Evolutionary conservation across 164 flowering plant genomes (phyloP).

Genomic region (Piper longum): DNA sequence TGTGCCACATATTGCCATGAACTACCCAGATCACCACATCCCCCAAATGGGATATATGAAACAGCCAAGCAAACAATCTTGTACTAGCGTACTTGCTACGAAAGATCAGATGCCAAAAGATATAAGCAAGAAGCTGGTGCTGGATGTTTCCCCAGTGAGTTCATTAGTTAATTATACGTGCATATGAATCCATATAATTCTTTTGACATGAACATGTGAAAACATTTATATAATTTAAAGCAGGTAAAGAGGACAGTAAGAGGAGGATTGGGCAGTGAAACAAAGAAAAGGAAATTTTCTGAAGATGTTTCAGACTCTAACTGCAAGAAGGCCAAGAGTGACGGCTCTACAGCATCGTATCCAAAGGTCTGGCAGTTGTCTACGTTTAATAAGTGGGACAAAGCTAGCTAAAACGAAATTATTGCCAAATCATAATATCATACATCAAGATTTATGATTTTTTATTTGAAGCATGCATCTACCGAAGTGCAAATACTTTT

Average conservation of each 20-base stretch:
- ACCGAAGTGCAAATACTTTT: too few relatives aligned
- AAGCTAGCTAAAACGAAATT: too few relatives aligned
- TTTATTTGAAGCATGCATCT: too few relatives aligned
- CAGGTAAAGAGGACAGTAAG: conserved; percentile 27
- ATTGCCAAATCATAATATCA: too few relatives aligned
- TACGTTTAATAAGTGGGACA: too few relatives aligned
- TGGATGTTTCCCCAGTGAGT: conserved; percentile 22
- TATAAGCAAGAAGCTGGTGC: conserved; percentile 25
- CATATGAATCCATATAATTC: not conserved
- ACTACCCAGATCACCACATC: conserved; percentile 17
- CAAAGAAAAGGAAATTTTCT: conserved; percentile 40
- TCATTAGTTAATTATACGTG: not conserved
- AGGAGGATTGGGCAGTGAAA: conserved; percentile 26
- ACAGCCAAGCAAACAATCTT: conserved; percentile 14
- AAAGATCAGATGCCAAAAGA: conserved; percentile 17
- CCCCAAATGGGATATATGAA: conserved; percentile 15
- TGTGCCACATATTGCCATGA: conserved; percentile 6
- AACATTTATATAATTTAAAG: conserved; percentile 2
- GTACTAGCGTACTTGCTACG: conserved; percentile 10
- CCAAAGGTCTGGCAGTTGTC: conserved; percentile 24
- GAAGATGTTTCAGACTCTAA: conserved; percentile 25
- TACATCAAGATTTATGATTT: too few relatives aligned
- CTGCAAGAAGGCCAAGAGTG: conserved; percentile 41
- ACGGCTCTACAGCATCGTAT: conserved; percentile 30
- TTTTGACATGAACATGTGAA: not conserved